These are phyloP conservation scores for Eucalyptus pauciflora DNA, from an alignment of 345 rosid species.

Conservation along the genomic window DNA sequence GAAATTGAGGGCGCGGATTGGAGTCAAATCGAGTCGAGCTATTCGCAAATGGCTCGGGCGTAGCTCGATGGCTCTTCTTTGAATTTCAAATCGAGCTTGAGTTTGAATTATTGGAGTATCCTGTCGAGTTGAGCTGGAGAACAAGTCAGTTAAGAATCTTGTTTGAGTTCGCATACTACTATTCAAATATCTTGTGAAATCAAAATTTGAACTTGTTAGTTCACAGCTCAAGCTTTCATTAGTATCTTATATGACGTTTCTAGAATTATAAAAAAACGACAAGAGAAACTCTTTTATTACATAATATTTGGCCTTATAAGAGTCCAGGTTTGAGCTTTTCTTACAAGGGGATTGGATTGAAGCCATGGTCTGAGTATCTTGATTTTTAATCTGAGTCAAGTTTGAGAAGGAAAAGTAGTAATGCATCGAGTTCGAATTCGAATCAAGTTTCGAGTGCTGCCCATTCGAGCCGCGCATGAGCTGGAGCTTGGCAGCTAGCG, in stretches of 20 bases:
- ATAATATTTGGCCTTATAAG: not conserved
- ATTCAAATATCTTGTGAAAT: not conserved
- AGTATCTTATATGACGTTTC: rapidly evolving
- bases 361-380: not conserved
- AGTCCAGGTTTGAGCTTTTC: not conserved
- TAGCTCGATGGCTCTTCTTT: not conserved
- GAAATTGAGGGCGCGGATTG: not conserved
- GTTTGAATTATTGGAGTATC: not conserved
- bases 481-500: not conserved
- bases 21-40: not conserved
- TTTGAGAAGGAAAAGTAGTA: not conserved
- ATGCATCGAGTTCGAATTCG: not conserved
- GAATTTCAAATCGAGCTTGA: not conserved
- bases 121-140: not conserved
- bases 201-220: not conserved
- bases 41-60: not conserved
- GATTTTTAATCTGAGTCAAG: not conserved
- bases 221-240: not conserved
- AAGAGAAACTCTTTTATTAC: not conserved
- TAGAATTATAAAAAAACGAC: not conserved
- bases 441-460: not conserved
- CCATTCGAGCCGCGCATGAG: not conserved
- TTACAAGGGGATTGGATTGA: not conserved
- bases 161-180: not conserved
- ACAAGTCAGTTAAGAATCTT: not conserved